Evolutionary conservation across 2,329 filamentous ascomycete genomes (phyloP).

Genomic region (Neurospora sp.): DNA sequence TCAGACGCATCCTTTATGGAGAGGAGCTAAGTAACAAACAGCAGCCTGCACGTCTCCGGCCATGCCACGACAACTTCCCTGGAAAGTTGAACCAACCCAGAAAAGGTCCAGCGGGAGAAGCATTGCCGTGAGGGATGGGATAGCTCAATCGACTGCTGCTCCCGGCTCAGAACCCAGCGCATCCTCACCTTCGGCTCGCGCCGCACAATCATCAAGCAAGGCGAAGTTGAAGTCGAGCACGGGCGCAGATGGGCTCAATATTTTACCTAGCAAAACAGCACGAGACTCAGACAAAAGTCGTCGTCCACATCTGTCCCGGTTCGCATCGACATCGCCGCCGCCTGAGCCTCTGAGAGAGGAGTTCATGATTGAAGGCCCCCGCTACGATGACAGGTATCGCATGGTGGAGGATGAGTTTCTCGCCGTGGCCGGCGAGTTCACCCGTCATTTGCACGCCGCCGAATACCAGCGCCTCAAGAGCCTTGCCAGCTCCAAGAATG

Average conservation of each 20-base stretch:
- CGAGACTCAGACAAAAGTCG: neutral
- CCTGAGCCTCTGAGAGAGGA: slow-evolving; percentile 21
- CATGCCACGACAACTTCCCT: slow-evolving; percentile 18
- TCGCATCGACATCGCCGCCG: slow-evolving; percentile 24
- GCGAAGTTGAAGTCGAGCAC: neutral
- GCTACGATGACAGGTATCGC: slow-evolving; percentile 62
- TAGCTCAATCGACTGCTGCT: neutral
- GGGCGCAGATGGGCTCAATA: slow-evolving; percentile 2
- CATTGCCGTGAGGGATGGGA: neutral
- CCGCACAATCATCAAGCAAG: neutral
- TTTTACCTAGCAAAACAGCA: neutral
- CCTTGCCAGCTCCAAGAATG: slow-evolving; percentile 44
- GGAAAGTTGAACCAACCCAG: slow-evolving; percentile 11
- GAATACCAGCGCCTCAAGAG: slow-evolving; percentile 63
- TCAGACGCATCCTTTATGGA: neutral
- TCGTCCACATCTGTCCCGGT: slow-evolving; percentile 7
- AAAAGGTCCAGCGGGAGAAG: slow-evolving; percentile 1
- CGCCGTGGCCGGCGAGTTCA: slow-evolving; percentile 58
- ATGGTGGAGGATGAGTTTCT: slow-evolving; percentile 82
- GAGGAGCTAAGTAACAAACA: neutral
- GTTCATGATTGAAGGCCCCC: slow-evolving; percentile 55
- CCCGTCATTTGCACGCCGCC: slow-evolving; percentile 64
- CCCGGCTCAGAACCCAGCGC: slow-evolving; percentile 6
- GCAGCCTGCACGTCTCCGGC: neutral
- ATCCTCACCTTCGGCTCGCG: slow-evolving; percentile 4